Evolutionary conservation across 164 flowering plant species (phyloP), one percentile per base, ranked within the genome.

Genomic region (Cinnamomum chago): DNA sequence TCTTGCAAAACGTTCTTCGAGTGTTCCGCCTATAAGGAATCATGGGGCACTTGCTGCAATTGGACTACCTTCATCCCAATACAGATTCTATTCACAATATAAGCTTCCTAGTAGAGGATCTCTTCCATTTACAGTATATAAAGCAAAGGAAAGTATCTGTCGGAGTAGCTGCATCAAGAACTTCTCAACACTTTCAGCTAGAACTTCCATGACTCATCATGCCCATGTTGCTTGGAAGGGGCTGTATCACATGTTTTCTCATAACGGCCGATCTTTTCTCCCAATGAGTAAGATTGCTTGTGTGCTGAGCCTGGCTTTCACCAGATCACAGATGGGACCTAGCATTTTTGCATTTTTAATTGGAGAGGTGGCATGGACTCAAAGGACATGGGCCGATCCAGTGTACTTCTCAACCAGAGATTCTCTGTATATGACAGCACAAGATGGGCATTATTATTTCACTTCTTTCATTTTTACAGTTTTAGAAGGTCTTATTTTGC

Each of bases 261-360:
- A 71, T 72, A 77, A 70, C 55, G 77, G 86, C 3, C 72, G 82
- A 52, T 65, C 76, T 75, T 73, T 79, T 40, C 75, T 83, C 5
- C 87, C 88, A 40, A 78, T 90, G 58, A 84, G 79, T 75, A 84
- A 75, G 81, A 82, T 87, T 74, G 92, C 92, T 23, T 71, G 87
- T 80, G 94, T 89, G 47, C 86, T 90, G 73, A 88, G 86, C 80
- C 71, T 92, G 79, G 89, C 95, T 58, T 81, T 85, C 80, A 81
- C 85, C 20, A 84, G 94, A 24, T 89, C 91, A 3, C 79, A 88
- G 17, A 71, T 88, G 11, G 84, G 80, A 72, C 92, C 93, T 58
- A 80, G 93, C 67, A 58, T 92, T 67, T 62, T 89, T 73, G 88
- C 95, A 58, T 79, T 89, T 52, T 55, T 86, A 50, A 14, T 83